These are phyloP conservation scores for Neofusicoccum parvum DNA, from an alignment of 2,329 filamentous ascomycete genomes.

Conservation along the genomic window DNA sequence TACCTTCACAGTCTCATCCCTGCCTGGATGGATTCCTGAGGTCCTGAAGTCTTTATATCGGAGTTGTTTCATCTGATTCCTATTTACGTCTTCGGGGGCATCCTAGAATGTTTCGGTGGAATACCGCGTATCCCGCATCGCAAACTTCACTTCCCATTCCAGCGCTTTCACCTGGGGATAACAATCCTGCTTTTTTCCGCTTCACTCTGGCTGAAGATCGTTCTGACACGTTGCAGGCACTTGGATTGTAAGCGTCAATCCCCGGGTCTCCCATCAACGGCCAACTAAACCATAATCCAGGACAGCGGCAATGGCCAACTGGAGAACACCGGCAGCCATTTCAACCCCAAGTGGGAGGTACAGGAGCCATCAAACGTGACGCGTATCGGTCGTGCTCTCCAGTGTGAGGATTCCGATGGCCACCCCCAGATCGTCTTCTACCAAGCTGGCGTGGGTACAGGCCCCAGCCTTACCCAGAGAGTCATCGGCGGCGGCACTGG, in stretches of 20 bases:
- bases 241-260: background rate
- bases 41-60: no score
- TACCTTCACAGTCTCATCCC: no score
- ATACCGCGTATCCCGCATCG: no score
- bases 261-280: background rate
- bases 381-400: conserved; percentile 39
- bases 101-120: no score
- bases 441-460: conserved; percentile 44
- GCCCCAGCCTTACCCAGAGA: conserved; percentile 22
- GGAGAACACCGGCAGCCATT: conserved; percentile 11
- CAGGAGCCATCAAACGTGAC: conserved; percentile 43
- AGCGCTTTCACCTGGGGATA: no score
- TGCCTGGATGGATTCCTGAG: no score
- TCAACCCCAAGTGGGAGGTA: conserved; percentile 3
- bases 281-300: background rate
- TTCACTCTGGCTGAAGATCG: no score
- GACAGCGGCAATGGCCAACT: conserved; percentile 23
- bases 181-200: no score
- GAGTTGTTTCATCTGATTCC: no score
- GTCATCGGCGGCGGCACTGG: conserved; percentile 28
- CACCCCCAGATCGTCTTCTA: conserved; percentile 46
- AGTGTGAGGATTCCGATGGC: conserved; percentile 31
- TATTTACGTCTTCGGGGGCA: no score
- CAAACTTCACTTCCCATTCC: no score
- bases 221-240: background rate